Base-by-base conservation (phyloP, 192 early-diverging fungal species). In the Backusella macrospora region DNA sequence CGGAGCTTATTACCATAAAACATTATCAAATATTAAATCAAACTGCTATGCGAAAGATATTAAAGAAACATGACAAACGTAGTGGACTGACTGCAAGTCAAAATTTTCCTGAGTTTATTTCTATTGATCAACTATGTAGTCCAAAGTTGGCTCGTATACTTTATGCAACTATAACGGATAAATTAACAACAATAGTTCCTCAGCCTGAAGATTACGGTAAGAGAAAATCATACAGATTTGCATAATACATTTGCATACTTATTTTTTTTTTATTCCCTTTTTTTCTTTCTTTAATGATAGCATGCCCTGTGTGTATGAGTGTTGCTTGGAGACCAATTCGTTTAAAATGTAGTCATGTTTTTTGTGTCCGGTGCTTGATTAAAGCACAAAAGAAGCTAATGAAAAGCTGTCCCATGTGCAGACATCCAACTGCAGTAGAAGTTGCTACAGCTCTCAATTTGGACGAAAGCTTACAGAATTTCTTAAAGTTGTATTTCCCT, bases 1-100 rank as follows among this genome's bases (percentile, higher is more conserved):
- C 82, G n/a, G 91, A 93, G 67, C 80, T 95, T 16, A 85, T 93
- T 6, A 81, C 83, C 18, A 85, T 95, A 81, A 92, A 88, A 71
- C 88, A 89, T 48, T 92, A 95, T 79, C 88, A 92, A 64, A 89
- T 87, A 63, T 76, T 95, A 77, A 96, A 96, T 79, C 89, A 90
- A 49, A 86, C 86, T 49, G 93, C 95, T 0, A 90, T 92, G 76
- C 83, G 86, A 55, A 96, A 96, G 80, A 95, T 96, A 26, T 76
- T 96, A 43, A 96, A 96, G 78, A 96, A 96, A 78, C 95, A 96
- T 75, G 95, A 96, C 78, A 96, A 96, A 76, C 88, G 89, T 34
- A 94, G 92, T n/a, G 78, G 78, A 16, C 47, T 80, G 37, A 87
- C 82, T 70, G 86, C 86, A 4, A 85, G 84, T 44, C 48, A 76